phyloP scores from a whole-genome alignment of 139 green algal species.

The Ettlia oleoabundans region DNA sequence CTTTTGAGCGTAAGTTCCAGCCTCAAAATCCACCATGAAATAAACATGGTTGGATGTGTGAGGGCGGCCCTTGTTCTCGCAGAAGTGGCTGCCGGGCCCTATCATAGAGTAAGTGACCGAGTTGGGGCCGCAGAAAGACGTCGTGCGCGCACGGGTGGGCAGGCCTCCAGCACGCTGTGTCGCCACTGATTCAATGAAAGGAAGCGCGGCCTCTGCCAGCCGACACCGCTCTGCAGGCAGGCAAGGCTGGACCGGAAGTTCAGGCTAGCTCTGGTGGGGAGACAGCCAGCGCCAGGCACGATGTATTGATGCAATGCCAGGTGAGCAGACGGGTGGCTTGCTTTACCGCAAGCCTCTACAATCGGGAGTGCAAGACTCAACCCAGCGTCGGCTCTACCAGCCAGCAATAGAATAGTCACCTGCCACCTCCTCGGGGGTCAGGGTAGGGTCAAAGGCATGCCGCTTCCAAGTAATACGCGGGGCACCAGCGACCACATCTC shows the following conservation, averaged over 20 bases:
- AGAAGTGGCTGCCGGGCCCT: slow-evolving; percentile 82
- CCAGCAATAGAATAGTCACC: no score
- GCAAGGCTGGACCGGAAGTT: not conserved
- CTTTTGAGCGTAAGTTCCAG: slow-evolving; percentile 69
- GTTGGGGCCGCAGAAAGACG: slow-evolving; percentile 70
- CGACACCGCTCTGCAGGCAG: slow-evolving; percentile 36
- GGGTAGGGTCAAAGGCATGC: not conserved
- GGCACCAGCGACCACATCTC: no score
- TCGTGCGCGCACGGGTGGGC: slow-evolving; percentile 65
- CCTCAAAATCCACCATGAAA: slow-evolving; percentile 68
- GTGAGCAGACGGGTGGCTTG: not conserved
- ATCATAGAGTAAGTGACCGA: slow-evolving; percentile 75
- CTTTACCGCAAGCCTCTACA: no score
- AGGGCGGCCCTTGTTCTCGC: slow-evolving; percentile 62
- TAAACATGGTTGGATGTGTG: slow-evolving; percentile 79
- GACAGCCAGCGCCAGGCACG: not conserved
- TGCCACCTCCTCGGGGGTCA: not conserved
- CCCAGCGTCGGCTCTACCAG: no score
- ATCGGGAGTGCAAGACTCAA: no score
- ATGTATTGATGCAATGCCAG: not conserved
- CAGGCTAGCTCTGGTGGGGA: not conserved
- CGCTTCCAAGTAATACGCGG: slow-evolving; percentile 17
- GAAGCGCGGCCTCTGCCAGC: slow-evolving; percentile 53
- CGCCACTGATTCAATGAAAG: slow-evolving; percentile 65
- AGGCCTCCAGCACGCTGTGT: slow-evolving; percentile 47